A percentile compares a stretch with the other conserved stretches of the same genome.
Conservation (phyloP, 1,284 basidiomycete genomes). For the Heterobasidion annosum region DNA sequence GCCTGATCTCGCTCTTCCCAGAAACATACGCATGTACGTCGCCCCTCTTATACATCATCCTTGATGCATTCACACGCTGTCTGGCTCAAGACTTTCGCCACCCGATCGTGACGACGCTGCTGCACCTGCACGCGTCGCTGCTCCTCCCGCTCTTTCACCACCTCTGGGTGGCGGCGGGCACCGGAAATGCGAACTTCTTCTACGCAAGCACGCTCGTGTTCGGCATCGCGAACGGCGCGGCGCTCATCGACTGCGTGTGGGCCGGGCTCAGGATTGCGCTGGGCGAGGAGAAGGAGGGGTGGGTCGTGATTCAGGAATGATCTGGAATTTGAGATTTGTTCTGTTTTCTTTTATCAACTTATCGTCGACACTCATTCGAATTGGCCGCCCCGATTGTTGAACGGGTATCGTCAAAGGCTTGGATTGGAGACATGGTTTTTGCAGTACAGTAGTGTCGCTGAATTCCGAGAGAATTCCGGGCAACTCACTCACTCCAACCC, state of each 20-base stretch:
- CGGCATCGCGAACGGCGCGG: slow-evolving; percentile 80
- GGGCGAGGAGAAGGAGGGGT: slow-evolving; percentile 38
- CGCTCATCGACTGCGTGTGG: slow-evolving; percentile 74
- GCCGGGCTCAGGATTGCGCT: slow-evolving; percentile 69
- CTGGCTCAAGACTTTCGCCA: slow-evolving; percentile 66
- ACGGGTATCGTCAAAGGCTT: too few species aligned
- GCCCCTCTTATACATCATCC: slow-evolving; percentile 2
- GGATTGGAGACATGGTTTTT: too few species aligned
- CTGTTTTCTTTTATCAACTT: not conserved
- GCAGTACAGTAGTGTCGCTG: too few species aligned
- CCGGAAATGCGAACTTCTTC: slow-evolving; percentile 98
- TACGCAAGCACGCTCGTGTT: slow-evolving; percentile 95
- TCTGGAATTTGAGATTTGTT: not conserved
- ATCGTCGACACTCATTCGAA: not conserved
- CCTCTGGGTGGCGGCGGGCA: slow-evolving; percentile 87
- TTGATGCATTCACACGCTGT: not conserved
- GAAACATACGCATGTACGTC: slow-evolving; percentile 76
- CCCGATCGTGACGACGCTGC: slow-evolving; percentile 78
- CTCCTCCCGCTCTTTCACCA: slow-evolving; percentile 90
- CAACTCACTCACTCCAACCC: not conserved
- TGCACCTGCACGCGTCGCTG: slow-evolving; percentile 80
- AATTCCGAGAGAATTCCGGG: too few species aligned
- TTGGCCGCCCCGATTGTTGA: not conserved
- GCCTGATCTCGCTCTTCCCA: slow-evolving; percentile 75
- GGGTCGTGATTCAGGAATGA: slow-evolving; percentile 51